phyloP scores from a whole-genome alignment of 2,329 filamentous ascomycete genomes.

The Verruconis gallopava region DNA sequence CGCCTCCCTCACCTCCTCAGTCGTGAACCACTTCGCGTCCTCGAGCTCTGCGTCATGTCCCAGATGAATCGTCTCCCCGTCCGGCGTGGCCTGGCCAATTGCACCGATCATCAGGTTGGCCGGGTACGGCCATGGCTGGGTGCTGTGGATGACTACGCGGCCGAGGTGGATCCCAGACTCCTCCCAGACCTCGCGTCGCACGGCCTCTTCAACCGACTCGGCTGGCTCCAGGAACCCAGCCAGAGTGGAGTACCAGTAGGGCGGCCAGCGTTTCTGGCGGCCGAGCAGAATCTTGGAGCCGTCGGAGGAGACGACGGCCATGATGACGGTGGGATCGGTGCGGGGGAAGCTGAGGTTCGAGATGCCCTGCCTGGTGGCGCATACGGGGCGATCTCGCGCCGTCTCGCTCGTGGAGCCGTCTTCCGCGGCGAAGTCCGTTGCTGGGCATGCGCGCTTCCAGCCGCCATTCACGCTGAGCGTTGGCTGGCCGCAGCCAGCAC shows the following conservation, averaged over 20 bases:
- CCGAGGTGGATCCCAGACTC: constrained; percentile 35
- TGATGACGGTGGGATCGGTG: constrained; percentile 91
- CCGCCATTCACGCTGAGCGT: constrained; percentile 70
- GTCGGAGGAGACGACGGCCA: constrained; percentile 75
- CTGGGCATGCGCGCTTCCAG: constrained; percentile 68
- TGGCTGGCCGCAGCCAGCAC: constrained; percentile 71
- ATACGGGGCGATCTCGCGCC: constrained; percentile 49
- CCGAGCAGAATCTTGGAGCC: constrained; percentile 70
- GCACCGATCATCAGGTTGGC: constrained; percentile 48
- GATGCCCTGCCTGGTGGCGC: constrained; percentile 69
- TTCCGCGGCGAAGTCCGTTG: constrained; percentile 44
- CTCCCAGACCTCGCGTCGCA: constrained; percentile 39
- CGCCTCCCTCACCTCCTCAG: constrained; percentile 70
- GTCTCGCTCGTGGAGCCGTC: constrained; percentile 26
- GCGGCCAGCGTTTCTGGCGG: constrained; percentile 70
- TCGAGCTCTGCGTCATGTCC: constrained; percentile 87
- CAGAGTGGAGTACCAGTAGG: constrained; percentile 79
- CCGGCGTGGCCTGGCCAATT: constrained; percentile 70
- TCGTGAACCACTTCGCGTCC: constrained; percentile 72
- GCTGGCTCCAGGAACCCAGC: constrained; percentile 40
- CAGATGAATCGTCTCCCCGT: constrained; percentile 67
- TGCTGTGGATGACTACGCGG: constrained; percentile 37
- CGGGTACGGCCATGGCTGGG: constrained; percentile 41
- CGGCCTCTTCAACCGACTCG: constrained; percentile 38
- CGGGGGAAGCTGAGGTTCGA: constrained; percentile 88